Evolutionary conservation across 2,329 filamentous ascomycete species (phyloP).

Genomic region (Akanthomyces uredinophilus): DNA sequence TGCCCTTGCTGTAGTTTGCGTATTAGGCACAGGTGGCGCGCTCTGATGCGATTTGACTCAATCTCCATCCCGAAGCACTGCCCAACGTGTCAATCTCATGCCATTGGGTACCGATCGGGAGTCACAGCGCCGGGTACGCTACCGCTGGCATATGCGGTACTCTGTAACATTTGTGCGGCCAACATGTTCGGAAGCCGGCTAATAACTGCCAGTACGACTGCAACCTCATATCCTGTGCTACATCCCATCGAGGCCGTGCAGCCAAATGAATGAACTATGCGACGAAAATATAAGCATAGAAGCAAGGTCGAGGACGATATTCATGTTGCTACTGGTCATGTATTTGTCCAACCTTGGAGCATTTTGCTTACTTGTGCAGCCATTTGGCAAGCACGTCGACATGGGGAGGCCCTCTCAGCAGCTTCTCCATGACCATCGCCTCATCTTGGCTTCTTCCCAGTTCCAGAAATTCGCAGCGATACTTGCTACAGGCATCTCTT

Average conservation of each 20-base stretch:
- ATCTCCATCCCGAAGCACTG: not conserved
- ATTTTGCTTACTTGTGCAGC: not conserved
- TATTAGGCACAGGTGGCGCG: not conserved
- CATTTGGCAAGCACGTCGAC: not conserved
- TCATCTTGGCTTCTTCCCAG: no score
- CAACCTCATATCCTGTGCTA: not conserved
- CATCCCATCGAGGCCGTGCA: not conserved
- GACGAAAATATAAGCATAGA: not conserved
- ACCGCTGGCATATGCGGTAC: not conserved
- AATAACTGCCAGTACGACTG: not conserved
- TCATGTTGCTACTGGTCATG: not conserved
- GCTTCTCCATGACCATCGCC: not conserved
- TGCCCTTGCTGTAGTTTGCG: not conserved
- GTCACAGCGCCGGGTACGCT: not conserved
- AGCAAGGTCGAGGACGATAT: not conserved
- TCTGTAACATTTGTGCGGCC: not conserved
- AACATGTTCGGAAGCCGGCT: not conserved
- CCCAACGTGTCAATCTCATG: not conserved
- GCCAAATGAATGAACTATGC: no score
- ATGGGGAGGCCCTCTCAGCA: not conserved
- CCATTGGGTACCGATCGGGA: not conserved
- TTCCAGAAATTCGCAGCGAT: no score
- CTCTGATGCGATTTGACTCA: not conserved
- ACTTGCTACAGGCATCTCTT: no score
- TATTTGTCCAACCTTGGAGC: no score